Base-by-base conservation (phyloP, 2,329 filamentous ascomycete species). In the Didymella glomerata region DNA sequence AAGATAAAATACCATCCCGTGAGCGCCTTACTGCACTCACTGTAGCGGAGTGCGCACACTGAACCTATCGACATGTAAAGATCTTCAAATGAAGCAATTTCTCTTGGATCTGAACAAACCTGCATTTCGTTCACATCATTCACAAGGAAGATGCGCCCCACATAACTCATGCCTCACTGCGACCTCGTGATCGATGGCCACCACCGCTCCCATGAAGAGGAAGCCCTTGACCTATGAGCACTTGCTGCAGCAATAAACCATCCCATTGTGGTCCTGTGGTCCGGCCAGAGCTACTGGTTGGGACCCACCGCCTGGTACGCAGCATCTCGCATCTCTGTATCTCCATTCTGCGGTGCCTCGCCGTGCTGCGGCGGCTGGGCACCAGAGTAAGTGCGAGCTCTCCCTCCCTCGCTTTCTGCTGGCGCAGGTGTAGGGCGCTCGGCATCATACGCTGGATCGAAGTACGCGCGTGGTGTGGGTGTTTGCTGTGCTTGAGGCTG, bases 301-400 rank as follows among this genome's bases (percentile, higher is more conserved):
- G 28, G 41, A 32, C 42, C 78, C 16, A 75, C 76, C 20, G 76
- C 67, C 16, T 76, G 75, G 61, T 78, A 79, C 9, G 71, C 74
- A 24, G 68, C 74, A 32, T 79, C 77, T n/a, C 64, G 67, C 77
- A 79, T 79, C 65, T 79, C 77, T 1, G 73, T 76, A 36, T 78
- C 75, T n/a, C 77, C 76, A 42, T 78, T 78, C 63, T 72, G 70
- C 28, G 65, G 66, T 38, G 70, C 64, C n/a, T 60, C 57, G 25
- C 71, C 70, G 4, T 66, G 41, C 7, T 65, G 54, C 3, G 65
- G 49, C 7, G 65, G 62, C 34, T 70, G 64, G 0, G 72, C 67
- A 10, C 73, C 68, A 9, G 73, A 76, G 44, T 71, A 70, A 1
- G 75, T 69, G 18, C 72, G 69, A 18, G 54, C 57, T 18, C 71